Evolutionary conservation across 768 basidiomycete genomes (phyloP), one percentile per base, ranked within the genome.

Genomic region (Suillus cothurnatus): DNA sequence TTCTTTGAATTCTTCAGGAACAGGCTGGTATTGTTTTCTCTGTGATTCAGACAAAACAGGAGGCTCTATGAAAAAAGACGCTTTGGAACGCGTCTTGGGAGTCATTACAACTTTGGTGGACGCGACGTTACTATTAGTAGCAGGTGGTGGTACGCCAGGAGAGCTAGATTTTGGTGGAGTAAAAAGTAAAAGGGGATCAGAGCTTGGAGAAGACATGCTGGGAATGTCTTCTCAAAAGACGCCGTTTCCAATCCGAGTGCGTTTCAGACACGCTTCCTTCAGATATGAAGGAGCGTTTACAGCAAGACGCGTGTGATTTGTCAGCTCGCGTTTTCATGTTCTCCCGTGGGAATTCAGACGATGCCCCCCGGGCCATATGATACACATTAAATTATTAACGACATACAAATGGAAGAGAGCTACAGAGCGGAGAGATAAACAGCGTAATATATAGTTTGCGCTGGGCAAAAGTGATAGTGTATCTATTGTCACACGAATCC

Each of bases 21-120:
- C 62, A 15, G 73, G 68, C 62, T 80, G 79, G 66, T 88, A 88
- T 49, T 79, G 74, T 12, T 68, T 66, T 68, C 81, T 86, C 65
- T 77, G 68, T 12, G 77, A 74, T 6, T 77, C 64, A 45, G 79
- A 67, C 28, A 87, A 73, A 32, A 57, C 62, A 17, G 84, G 85
- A 43, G 71, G 73, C 23, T 64, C 70, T 63, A 87, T 74, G 67
- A 78, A 82, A 72, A 79, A 71, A 3, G 26, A 50, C 0, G 15
- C 6, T 45, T 55, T 67, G 60, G 11, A 67, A 64, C 69, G 70
- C 64, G 67, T 67, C 62, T 43, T 32, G 62, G 67, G 64, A 28
- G 53, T 9, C 32, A 23, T 56, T 36, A 64, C 47, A 28, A 38
- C 7, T 15, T 56, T 28, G 7, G 69, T 66, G 59, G 68, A 65